Evolutionary conservation across 352 stramenopile genomes (phyloP).

Genomic region (Hyaloperonospora arabidopsidis): DNA sequence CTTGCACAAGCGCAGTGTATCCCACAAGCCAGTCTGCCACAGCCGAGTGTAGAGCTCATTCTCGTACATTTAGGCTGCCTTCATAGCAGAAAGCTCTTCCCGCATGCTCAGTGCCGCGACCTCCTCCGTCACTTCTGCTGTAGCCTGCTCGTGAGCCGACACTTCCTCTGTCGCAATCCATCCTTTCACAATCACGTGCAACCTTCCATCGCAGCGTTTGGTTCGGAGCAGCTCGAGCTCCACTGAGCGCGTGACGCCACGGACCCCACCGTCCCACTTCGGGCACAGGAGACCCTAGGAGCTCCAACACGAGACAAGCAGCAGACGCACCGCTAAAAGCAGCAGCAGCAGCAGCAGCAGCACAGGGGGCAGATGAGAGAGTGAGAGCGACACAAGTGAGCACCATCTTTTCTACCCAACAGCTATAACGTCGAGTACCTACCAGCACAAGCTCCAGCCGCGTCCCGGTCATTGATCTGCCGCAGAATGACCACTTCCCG

Average conservation of each 20-base stretch:
- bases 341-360: not conserved
- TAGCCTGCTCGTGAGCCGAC: not conserved
- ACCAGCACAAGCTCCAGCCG: slow-evolving; percentile 34
- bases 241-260: slow-evolving; percentile 83
- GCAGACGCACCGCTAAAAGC: slow-evolving; percentile 39
- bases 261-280: slow-evolving; percentile 91
- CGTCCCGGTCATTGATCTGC: slow-evolving; percentile 34
- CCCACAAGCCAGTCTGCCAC: slow-evolving; percentile 31
- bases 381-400: slow-evolving; percentile 3
- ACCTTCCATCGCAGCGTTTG: not conserved
- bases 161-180: slow-evolving; percentile 11
- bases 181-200: slow-evolving; percentile 14
- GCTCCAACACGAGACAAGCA: slow-evolving; percentile 67
- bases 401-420: not conserved
- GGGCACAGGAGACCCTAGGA: slow-evolving; percentile 77
- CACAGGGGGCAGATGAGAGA: not conserved
- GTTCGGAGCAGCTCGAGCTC: slow-evolving; percentile 2
- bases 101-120: slow-evolving; percentile 18
- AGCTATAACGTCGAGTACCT: slow-evolving; percentile 7
- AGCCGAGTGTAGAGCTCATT: slow-evolving; percentile 25
- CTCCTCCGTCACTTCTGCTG: slow-evolving; percentile 15
- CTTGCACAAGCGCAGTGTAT: slow-evolving; percentile 42
- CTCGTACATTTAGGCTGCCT: slow-evolving; percentile 10
- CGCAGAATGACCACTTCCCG: slow-evolving; percentile 46
- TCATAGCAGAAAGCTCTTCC: slow-evolving; percentile 5